Evolutionary conservation across 805 yeast species (phyloP), one percentile per base, ranked within the genome.

Genomic region (Isabelozyma gotoi): DNA sequence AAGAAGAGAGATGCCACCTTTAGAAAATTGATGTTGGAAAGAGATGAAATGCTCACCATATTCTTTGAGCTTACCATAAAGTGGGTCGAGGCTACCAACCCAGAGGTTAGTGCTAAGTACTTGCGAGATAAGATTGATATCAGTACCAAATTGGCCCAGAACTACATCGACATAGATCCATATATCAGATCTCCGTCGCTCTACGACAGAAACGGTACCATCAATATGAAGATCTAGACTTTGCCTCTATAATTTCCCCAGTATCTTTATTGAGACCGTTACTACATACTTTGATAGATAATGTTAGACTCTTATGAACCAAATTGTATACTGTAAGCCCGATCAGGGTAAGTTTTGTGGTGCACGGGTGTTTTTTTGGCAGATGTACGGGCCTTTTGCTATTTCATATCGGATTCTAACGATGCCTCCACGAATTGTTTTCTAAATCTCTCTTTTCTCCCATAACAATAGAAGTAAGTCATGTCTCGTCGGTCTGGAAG

Each of bases 121-220:
- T 70, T 79, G 59, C 63, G 71, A 27, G 84, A 81, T 43, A 84
- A 82, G 59, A 71, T 80, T 12, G 62, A 64, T 21, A 44, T 85
- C 19, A 79, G 83, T 42, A 65, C 65, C 41, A 65, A 77, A 46
- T 58, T 92, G 39, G 69, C 84, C 7, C 67, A 73, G 20, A 87
- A 86, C 59, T 91, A 85, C 66, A 74, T 79, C 58, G 61, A 68
- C 39, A 64, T 88, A 43, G 98, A 94, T 58, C 92, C 94, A 1
- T 90, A 85, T 51, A 63, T 89, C 39, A 82, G 99, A 63, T 81
- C 85, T 35, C 82, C 90, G 50, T 81, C 90, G 33, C 68, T 82
- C 33, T 88, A 81, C 57, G 99, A 94, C 65, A 78, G 96, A 55
- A 71, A 77, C 43, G 91, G 94, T n/a, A 49, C 64, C 18, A 60